Percentiles rank a stretch among this genome's conserved stretches.
Evolutionary conservation across 108 stramenopile genomes (phyloP).

Genomic region (Stephanodiscus triporus): DNA sequence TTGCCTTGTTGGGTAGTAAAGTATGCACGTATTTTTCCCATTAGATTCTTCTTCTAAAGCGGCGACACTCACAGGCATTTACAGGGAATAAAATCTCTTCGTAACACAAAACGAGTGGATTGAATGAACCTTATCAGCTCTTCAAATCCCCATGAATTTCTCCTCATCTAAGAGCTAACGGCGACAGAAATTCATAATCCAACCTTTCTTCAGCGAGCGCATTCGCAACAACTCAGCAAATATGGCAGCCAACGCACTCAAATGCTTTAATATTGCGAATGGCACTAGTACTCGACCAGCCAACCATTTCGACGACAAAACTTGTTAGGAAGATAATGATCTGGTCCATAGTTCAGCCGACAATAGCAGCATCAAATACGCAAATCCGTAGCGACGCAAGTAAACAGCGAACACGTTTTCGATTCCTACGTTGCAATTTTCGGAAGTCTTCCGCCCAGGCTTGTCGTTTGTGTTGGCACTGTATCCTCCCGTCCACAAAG

Average conservation of each 20-base stretch:
- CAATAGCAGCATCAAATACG: slow-evolving; percentile 17
- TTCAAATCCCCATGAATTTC: too few relatives aligned
- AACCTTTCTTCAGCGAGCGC: slow-evolving; percentile 3
- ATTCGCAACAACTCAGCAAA: background rate
- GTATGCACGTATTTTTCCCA: too few relatives aligned
- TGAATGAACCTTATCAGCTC: too few relatives aligned
- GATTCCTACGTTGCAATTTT: background rate
- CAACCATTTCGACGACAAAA: slow-evolving; percentile 5
- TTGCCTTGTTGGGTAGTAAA: too few relatives aligned
- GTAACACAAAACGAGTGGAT: too few relatives aligned
- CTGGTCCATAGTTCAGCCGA: slow-evolving; percentile 10
- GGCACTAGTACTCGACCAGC: slow-evolving; percentile 2
- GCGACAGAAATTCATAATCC: slow-evolving; percentile 6
- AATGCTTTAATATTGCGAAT: slow-evolving; percentile 10
- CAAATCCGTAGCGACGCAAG: slow-evolving; percentile 17
- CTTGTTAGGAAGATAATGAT: slow-evolving; percentile 7
- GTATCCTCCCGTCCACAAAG: slow-evolving; percentile 61
- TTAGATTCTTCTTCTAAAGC: too few relatives aligned
- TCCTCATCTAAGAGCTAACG: slow-evolving; percentile 6
- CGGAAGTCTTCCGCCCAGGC: background rate
- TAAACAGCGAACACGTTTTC: background rate
- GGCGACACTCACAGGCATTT: too few relatives aligned
- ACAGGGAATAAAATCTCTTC: too few relatives aligned
- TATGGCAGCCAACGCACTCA: slow-evolving; percentile 5
- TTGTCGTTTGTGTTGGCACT: slow-evolving; percentile 9